Evolutionary conservation across 495 filamentous ascomycete species (phyloP), one percentile per base, ranked within the genome.

Genomic region (Aspergillus olivimuriae): DNA sequence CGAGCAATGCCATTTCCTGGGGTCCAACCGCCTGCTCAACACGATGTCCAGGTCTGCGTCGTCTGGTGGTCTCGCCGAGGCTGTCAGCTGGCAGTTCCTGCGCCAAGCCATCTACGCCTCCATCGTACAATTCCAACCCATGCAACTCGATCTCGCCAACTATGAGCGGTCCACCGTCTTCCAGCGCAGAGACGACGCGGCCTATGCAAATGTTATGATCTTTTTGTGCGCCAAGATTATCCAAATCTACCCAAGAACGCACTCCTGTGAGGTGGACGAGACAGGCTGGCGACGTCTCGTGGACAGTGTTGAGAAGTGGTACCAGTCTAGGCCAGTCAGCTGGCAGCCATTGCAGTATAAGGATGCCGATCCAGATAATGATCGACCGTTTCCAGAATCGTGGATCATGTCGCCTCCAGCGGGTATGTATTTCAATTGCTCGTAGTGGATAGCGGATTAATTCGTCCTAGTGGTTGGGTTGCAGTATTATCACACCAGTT

Each of bases 81-180:
- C 65, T n/a, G 55, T 60, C 9, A 66, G 61, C 35, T 69, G 65
- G 65, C 63, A 65, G 20, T 67, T 63, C 15, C 46, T 69, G 32
- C 58, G 65, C 15, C 65, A 69, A 46, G 65, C 63, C 8, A 65
- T 69, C n/a, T 69, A 66, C 16, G 54, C 65, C 5, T 68, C 60
- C 1, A 41, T 66, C 1, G 65, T 68, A 4, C 62, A 66, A 42
- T 46, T 58, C 33, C 58, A 66, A 23, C 58, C 58, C 3, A 52
- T 66, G 26, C 57, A 64, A 28, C 52, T 68, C 11, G 53, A 68
- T 18, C 30, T 68, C 26, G 50, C 44, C 9, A 68, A 66, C 17
- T 68, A 66, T 37, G 60, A 62, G 37, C 54, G 48, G 10, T 68
- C 65, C 0, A 41, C 58, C 0, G 61, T 66, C 30, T 64, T 68